These are phyloP conservation scores for Scytalidium lignicola DNA, from an alignment of 2,329 filamentous ascomycete genomes.

Conservation along the genomic window DNA sequence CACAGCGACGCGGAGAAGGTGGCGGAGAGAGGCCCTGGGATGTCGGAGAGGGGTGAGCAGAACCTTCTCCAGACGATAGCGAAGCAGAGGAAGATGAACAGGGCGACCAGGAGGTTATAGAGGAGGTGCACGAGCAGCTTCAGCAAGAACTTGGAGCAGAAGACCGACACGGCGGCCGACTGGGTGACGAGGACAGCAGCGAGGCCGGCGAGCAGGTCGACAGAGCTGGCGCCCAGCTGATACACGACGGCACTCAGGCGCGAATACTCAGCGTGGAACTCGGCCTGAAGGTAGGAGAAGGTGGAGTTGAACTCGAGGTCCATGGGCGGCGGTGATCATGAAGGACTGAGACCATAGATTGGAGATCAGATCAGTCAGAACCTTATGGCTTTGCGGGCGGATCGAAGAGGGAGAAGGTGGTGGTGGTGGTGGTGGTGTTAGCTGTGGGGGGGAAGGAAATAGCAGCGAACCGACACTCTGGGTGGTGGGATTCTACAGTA, in stretches of 20 bases:
- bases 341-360: too few relatives aligned
- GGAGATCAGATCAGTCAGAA: too few relatives aligned
- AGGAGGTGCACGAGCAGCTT: not conserved
- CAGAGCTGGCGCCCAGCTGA: not conserved
- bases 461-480: too few relatives aligned
- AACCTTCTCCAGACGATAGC: constrained; percentile 30
- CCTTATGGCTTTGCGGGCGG: too few relatives aligned
- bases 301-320: not conserved
- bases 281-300: not conserved
- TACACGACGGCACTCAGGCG: not conserved
- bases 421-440: too few relatives aligned
- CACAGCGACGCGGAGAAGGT: constrained; percentile 33
- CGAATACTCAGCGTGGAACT: not conserved
- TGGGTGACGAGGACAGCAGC: not conserved
- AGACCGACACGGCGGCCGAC: not conserved
- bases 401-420: too few relatives aligned
- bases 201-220: not conserved
- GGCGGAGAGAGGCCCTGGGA: constrained; percentile 37
- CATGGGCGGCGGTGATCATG: too few relatives aligned
- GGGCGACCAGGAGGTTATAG: not conserved
- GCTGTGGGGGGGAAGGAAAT: too few relatives aligned
- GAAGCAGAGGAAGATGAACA: not conserved
- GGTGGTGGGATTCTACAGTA: too few relatives aligned
- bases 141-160: not conserved
- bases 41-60: constrained; percentile 34